phyloP scores from a whole-genome alignment of 805 yeast species.

The Candida coleopterorum region DNA sequence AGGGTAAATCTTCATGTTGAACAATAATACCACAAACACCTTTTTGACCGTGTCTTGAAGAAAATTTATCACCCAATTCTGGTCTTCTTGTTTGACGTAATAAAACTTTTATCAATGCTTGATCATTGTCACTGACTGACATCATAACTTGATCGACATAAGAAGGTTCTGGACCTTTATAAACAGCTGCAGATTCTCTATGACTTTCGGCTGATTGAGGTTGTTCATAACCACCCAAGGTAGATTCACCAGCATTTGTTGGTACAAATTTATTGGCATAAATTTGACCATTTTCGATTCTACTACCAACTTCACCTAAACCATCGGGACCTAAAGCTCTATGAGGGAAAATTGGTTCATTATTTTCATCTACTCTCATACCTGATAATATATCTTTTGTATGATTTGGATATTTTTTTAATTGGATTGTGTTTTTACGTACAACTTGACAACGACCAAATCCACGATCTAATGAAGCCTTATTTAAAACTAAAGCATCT shows the following conservation, averaged over 20 bases:
- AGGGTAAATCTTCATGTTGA: slow-evolving; percentile 94
- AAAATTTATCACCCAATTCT: slow-evolving; percentile 94
- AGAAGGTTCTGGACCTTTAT: slow-evolving; percentile 93
- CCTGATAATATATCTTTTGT: slow-evolving; percentile 90
- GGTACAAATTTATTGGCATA: slow-evolving; percentile 93
- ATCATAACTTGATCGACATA: slow-evolving; percentile 97
- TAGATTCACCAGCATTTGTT: slow-evolving; percentile 68
- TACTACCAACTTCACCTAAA: slow-evolving; percentile 91
- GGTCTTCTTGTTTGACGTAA: slow-evolving; percentile 96
- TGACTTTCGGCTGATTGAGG: slow-evolving; percentile 49
- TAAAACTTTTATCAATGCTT: slow-evolving; percentile 86
- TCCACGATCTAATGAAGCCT: slow-evolving; percentile 91
- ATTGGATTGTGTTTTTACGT: slow-evolving; percentile 81
- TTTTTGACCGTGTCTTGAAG: slow-evolving; percentile 97
- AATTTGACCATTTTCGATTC: slow-evolving; percentile 87
- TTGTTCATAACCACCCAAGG: slow-evolving; percentile 36
- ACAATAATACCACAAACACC: slow-evolving; percentile 99
- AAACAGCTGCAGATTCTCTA: slow-evolving; percentile 86
- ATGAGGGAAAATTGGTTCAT: slow-evolving; percentile 83
- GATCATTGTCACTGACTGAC: slow-evolving; percentile 93
- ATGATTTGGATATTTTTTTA: slow-evolving; percentile 91
- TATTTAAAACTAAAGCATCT: slow-evolving; percentile 94
- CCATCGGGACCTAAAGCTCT: slow-evolving; percentile 90
- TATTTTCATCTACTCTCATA: slow-evolving; percentile 79
- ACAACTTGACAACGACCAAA: slow-evolving; percentile 97